Conservation (phyloP, 148 eudicot species). For the Camellia granthamiana region DNA sequence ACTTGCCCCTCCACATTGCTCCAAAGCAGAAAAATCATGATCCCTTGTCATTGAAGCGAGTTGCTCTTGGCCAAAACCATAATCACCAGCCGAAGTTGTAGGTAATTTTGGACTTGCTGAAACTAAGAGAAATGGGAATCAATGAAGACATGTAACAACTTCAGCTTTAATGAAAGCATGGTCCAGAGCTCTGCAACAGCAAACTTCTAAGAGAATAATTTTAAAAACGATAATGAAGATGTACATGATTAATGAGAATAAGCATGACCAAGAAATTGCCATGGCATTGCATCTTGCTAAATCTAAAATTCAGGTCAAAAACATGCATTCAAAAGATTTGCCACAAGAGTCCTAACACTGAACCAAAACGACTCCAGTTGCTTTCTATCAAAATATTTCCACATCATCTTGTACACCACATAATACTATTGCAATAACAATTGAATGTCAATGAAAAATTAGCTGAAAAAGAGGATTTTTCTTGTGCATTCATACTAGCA, state of each 20-base stretch:
- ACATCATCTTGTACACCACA: too few relatives aligned
- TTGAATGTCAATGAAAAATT: too few relatives aligned
- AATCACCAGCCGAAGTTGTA: constrained; percentile 41
- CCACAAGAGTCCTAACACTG: too few relatives aligned
- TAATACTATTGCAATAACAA: too few relatives aligned
- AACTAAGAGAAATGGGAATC: constrained; percentile 5
- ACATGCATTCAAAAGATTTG: too few relatives aligned
- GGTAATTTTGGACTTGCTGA: constrained; percentile 42
- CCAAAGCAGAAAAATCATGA: constrained; percentile 58
- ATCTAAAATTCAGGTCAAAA: not conserved
- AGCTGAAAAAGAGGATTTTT: too few relatives aligned
- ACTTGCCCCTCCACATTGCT: constrained; percentile 75
- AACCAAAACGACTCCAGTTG: too few relatives aligned
- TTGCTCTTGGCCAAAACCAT: constrained; percentile 50
- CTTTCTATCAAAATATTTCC: too few relatives aligned
- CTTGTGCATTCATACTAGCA: too few relatives aligned
- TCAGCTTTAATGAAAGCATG: not conserved
- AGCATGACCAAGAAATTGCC: not conserved
- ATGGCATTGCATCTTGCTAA: not conserved
- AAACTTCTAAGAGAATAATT: not conserved
- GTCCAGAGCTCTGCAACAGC: not conserved
- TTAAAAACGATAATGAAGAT: not conserved
- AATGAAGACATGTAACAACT: not conserved
- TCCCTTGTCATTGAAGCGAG: constrained; percentile 70
- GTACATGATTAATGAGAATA: not conserved